Evolutionary conservation across 2,329 filamentous ascomycete genomes (phyloP), one percentile per base, ranked within the genome.

Genomic region (Cercospora zeina): DNA sequence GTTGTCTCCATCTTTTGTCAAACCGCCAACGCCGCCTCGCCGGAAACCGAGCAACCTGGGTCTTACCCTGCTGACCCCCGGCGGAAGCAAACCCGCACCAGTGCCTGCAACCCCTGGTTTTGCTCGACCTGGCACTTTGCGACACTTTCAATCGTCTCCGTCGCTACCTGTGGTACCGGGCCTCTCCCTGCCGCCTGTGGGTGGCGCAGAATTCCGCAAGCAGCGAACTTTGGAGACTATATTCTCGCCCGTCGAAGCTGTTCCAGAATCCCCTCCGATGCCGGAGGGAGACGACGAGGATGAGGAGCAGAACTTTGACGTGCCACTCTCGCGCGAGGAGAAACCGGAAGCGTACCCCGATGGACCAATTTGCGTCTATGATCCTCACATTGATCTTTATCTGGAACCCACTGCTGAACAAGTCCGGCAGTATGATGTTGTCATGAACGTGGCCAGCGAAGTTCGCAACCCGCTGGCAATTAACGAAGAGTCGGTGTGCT

Each of bases 401-500:
- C 80, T 90, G 42, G 90, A 96, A 73, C 90, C 90, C 0, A 90
- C 88, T 0, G 87, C 87, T 0, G 87, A 92, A 42, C 89, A 93
- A 73, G 90, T 90, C 2, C 82, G 87, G 10, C 82, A 84, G 34
- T 96, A 93, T 67, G 91, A 95, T 69, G 88, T 93, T 2, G 86
- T 96, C 16, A 87, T 95, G 72, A 96, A 96, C 67, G 90, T 93
- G 6, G 90, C 90, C 1, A 87, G 88, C 62, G 90, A 96, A 75
- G 90, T 95, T 1, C 82, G 82, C 61, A 93, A 95, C 70, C 90
- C 90, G 0, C 91, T 93, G 71, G 73, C 76, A 13, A 58, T 64
- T 24, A 54, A 62, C 24, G 59, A 27, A 11, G 66, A 64, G 33
- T 54, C 62, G n/a, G 50, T 58, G 10, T 19, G 11, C 33, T 58